Evolutionary conservation across 352 stramenopile genomes (phyloP).

Genomic region (Phytophthora europaea): DNA sequence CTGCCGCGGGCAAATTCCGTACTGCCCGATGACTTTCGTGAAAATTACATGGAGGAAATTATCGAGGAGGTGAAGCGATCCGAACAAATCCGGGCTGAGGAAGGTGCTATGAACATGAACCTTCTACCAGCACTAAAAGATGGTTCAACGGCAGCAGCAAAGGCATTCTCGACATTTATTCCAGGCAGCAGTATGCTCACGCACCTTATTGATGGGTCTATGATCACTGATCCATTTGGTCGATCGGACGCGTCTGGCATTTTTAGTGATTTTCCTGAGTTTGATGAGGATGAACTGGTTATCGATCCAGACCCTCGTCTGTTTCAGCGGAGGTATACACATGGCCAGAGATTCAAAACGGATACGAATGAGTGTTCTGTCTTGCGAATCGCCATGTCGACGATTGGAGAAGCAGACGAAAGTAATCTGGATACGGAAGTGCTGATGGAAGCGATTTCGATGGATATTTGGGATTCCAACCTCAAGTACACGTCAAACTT

Average conservation of each 20-base stretch:
- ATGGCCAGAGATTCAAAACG: slow-evolving; percentile 39
- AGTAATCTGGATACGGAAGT: slow-evolving; percentile 80
- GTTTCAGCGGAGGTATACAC: slow-evolving; percentile 44
- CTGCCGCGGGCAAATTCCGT: slow-evolving; percentile 51
- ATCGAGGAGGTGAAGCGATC: slow-evolving; percentile 68
- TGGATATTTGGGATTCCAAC: slow-evolving; percentile 87
- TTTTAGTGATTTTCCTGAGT: slow-evolving; percentile 70
- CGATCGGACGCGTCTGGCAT: slow-evolving; percentile 53
- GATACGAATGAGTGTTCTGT: slow-evolving; percentile 73
- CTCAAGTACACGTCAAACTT: slow-evolving; percentile 89
- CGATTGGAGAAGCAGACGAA: slow-evolving; percentile 63
- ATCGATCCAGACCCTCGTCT: slow-evolving; percentile 68
- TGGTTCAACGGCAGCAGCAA: slow-evolving; percentile 70
- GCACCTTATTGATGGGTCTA: slow-evolving; percentile 78
- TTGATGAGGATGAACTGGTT: slow-evolving; percentile 59
- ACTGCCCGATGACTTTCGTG: slow-evolving; percentile 61
- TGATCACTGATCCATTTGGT: slow-evolving; percentile 61
- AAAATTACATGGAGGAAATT: slow-evolving; percentile 71
- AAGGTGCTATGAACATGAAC: slow-evolving; percentile 64
- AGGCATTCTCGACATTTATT: slow-evolving; percentile 81
- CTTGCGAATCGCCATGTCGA: slow-evolving; percentile 85
- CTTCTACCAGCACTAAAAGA: slow-evolving; percentile 67
- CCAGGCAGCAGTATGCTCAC: slow-evolving; percentile 76
- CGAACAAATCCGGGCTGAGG: slow-evolving; percentile 53
- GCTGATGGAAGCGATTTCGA: slow-evolving; percentile 86